A percentile compares a stretch with the other conserved stretches of the same genome.
These are phyloP conservation scores for Fusarium palustre DNA, from an alignment of 2,329 filamentous ascomycete species.

Conservation along the genomic window DNA sequence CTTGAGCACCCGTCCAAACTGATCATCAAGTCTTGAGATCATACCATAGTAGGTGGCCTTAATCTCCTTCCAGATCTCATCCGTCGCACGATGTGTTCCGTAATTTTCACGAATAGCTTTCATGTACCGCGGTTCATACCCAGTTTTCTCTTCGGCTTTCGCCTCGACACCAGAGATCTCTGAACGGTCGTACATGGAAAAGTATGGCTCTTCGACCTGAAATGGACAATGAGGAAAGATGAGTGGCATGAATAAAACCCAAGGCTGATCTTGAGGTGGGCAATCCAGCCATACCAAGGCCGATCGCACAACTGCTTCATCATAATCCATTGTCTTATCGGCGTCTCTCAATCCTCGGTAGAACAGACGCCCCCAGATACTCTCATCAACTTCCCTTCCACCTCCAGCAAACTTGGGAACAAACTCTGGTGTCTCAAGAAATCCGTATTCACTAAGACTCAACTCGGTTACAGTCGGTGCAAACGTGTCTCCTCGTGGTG, in stretches of 20 bases:
- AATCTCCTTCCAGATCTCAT: constrained; percentile 58
- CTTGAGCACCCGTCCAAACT: constrained; percentile 57
- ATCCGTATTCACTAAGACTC: constrained; percentile 59
- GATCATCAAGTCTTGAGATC: constrained; percentile 59
- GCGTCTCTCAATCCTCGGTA: constrained; percentile 57
- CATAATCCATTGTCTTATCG: constrained; percentile 56
- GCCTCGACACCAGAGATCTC: constrained; percentile 39
- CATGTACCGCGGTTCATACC: constrained; percentile 59
- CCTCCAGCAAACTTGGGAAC: constrained; percentile 48
- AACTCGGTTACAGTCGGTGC: constrained; percentile 58
- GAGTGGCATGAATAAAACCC: constrained; percentile 58
- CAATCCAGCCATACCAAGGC: constrained; percentile 58
- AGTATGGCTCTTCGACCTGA: constrained; percentile 61
- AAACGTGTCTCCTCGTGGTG: constrained; percentile 57
- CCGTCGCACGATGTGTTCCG: constrained; percentile 54
- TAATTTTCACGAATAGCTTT: constrained; percentile 53
- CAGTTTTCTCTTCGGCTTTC: constrained; percentile 48
- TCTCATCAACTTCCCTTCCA: constrained; percentile 45
- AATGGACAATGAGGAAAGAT: constrained; percentile 61
- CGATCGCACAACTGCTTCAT: constrained; percentile 56
- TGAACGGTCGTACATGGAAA: constrained; percentile 58
- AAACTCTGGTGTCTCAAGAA: constrained; percentile 54
- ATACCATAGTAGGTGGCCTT: constrained; percentile 61
- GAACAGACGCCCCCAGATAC: constrained; percentile 55
- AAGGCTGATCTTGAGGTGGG: constrained; percentile 56